phyloP scores from a whole-genome alignment of 2,329 filamentous ascomycete species.

The Gaeumannomyces tritici region DNA sequence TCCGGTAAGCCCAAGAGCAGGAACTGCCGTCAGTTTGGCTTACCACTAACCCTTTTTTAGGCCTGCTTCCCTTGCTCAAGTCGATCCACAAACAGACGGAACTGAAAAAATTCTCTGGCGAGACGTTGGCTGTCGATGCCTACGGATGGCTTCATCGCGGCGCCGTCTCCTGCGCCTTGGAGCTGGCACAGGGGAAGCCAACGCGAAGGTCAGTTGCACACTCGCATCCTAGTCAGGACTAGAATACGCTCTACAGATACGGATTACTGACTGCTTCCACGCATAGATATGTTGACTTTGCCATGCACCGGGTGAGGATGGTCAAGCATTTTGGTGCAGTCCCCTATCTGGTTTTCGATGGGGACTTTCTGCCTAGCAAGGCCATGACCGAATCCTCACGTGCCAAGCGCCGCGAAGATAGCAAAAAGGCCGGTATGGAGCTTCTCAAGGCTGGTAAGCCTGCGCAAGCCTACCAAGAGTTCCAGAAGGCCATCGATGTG shows the following conservation, averaged over 20 bases:
- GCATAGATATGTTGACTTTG: conserved; percentile 78
- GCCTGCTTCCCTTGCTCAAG: conserved; percentile 83
- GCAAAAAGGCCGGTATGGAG: conserved; percentile 65
- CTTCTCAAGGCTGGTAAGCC: conserved; percentile 73
- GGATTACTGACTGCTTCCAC: background rate
- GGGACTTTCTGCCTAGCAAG: conserved; percentile 91
- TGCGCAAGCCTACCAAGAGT: conserved; percentile 70
- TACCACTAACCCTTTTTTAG: conserved; percentile 30
- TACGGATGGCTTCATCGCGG: conserved; percentile 98
- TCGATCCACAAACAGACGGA: conserved; percentile 88
- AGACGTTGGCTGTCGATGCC: conserved; percentile 88
- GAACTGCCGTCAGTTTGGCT: conserved; percentile 4
- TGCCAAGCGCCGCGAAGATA: conserved; percentile 65
- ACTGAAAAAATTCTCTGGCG: conserved; percentile 76
- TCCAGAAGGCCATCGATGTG: conserved; percentile 92
- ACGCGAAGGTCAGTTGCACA: conserved; percentile 66
- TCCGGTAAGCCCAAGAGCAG: background rate
- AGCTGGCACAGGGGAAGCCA: conserved; percentile 79
- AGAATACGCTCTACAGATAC: background rate
- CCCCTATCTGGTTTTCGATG: conserved; percentile 95
- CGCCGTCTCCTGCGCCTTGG: conserved; percentile 80
- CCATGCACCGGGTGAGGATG: conserved; percentile 87
- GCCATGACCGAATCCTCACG: conserved; percentile 74
- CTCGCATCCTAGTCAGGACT: too few relatives aligned
- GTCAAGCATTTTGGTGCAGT: conserved; percentile 84